phyloP scores from a whole-genome alignment of 192 early-diverging fungal genomes.

The Mortierella alpina region DNA sequence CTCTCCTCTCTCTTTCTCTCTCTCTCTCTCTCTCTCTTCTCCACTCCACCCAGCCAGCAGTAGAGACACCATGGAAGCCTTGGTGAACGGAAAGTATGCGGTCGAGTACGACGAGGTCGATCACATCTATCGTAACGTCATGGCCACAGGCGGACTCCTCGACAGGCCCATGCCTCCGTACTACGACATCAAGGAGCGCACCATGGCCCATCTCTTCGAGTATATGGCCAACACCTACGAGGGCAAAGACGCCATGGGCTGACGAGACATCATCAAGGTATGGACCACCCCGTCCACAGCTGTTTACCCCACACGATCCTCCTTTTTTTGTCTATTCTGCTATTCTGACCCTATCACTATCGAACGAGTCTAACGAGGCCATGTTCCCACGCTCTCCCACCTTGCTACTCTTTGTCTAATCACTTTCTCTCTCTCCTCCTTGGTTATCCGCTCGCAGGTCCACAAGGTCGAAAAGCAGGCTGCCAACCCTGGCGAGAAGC shows the following conservation, averaged over 20 bases:
- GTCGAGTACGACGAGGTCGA: slow-evolving; percentile 56
- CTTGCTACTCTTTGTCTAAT: background rate
- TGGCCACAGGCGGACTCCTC: slow-evolving; percentile 49
- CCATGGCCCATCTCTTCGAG: slow-evolving; percentile 55
- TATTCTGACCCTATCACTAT: background rate
- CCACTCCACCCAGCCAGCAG: no score
- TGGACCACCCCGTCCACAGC: background rate
- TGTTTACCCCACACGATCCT: background rate
- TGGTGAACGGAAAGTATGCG: slow-evolving; percentile 31
- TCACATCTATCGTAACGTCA: slow-evolving; percentile 54
- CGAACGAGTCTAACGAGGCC: background rate
- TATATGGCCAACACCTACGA: slow-evolving; percentile 45
- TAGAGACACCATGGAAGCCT: slow-evolving; percentile 6
- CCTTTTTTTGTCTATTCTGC: background rate
- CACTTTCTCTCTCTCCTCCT: background rate
- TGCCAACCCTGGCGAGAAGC: slow-evolving; percentile 43
- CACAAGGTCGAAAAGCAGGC: slow-evolving; percentile 46
- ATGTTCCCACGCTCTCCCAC: background rate
- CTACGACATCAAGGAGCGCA: slow-evolving; percentile 30
- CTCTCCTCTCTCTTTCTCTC: background rate
- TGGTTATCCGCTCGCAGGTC: slow-evolving; percentile 11
- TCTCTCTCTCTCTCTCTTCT: background rate
- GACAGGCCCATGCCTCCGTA: slow-evolving; percentile 43
- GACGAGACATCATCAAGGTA: slow-evolving; percentile 57
- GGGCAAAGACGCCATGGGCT: slow-evolving; percentile 57